These are phyloP conservation scores for Solanum ahanhuiri DNA, from an alignment of 257 asterid genomes.

Conservation along the genomic window DNA sequence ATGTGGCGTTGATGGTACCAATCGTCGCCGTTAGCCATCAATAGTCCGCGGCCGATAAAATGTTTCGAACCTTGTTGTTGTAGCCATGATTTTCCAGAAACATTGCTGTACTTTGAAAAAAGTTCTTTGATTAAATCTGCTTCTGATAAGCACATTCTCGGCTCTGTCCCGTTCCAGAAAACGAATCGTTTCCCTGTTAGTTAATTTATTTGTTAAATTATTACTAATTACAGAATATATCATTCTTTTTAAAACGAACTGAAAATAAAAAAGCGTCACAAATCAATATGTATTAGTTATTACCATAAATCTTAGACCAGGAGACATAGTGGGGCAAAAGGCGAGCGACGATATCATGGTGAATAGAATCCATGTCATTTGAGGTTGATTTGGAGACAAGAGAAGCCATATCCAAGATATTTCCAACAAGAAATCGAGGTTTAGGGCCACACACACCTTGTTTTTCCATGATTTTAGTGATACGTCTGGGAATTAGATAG, in stretches of 20 bases:
- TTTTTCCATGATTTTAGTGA: slow-evolving; percentile 50
- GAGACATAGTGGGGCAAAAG: slow-evolving; percentile 72
- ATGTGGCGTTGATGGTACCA: slow-evolving; percentile 91
- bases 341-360: slow-evolving; percentile 70
- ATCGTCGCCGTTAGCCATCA: slow-evolving; percentile 87
- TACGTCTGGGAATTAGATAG: slow-evolving; percentile 75
- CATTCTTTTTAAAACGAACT: background rate
- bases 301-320: slow-evolving; percentile 76
- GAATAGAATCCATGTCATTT: slow-evolving; percentile 46
- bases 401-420: slow-evolving; percentile 54
- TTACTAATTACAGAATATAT: background rate
- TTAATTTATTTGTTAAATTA: too few species aligned
- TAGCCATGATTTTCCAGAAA: slow-evolving; percentile 78
- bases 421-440: slow-evolving; percentile 74
- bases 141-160: slow-evolving; percentile 72
- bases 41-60: slow-evolving; percentile 74
- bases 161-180: slow-evolving; percentile 81
- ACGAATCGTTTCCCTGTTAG: slow-evolving; percentile 62
- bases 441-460: slow-evolving; percentile 92
- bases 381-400: slow-evolving; percentile 58
- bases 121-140: slow-evolving; percentile 60
- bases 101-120: slow-evolving; percentile 45
- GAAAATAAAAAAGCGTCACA: background rate
- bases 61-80: slow-evolving; percentile 83
- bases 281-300: background rate